A percentile compares a stretch with the other conserved stretches of the same genome.
phyloP scores from a whole-genome alignment of 2,329 filamentous ascomycete species.

The Thielaviopsis musarum region DNA sequence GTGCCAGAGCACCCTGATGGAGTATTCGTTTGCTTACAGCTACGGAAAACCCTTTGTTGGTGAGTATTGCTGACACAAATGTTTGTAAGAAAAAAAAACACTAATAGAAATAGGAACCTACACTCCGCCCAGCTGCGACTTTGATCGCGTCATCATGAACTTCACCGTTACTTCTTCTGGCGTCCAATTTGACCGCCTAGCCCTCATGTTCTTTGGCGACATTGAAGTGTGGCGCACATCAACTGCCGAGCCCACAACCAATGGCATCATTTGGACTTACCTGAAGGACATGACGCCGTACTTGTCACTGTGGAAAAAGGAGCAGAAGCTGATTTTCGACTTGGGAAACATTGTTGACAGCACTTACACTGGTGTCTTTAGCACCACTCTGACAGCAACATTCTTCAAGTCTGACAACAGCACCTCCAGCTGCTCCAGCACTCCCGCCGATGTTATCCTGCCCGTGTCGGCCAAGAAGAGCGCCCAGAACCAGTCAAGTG shows the following conservation, averaged over 20 bases:
- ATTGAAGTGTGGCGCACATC: constrained; percentile 71
- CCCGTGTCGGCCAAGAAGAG: constrained; percentile 44
- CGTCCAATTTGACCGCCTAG: constrained; percentile 61
- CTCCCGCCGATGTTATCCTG: constrained; percentile 47
- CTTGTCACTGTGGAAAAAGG: constrained; percentile 46
- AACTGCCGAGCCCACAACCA: constrained; percentile 57
- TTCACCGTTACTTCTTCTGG: constrained; percentile 57
- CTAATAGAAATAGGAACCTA: constrained; percentile 34
- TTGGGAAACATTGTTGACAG: constrained; percentile 54
- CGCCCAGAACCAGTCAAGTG: constrained; percentile 37
- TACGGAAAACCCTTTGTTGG: constrained; percentile 61
- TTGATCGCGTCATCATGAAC: constrained; percentile 61
- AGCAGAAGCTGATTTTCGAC: constrained; percentile 66
- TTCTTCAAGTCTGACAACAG: constrained; percentile 37
- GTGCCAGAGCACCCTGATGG: constrained; percentile 46
- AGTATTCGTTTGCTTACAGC: constrained; percentile 53
- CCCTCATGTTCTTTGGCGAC: constrained; percentile 58
- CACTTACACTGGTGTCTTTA: constrained; percentile 56
- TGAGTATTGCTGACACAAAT: constrained; percentile 19
- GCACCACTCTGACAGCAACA: constrained; percentile 56
- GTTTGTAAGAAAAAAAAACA: neutral
- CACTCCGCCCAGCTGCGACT: constrained; percentile 48
- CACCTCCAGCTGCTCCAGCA: neutral
- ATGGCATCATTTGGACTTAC: constrained; percentile 60
- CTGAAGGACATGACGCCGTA: constrained; percentile 65